Conservation (phyloP, 129 eudicot genomes). For the Smallanthus sonchifolius region DNA sequence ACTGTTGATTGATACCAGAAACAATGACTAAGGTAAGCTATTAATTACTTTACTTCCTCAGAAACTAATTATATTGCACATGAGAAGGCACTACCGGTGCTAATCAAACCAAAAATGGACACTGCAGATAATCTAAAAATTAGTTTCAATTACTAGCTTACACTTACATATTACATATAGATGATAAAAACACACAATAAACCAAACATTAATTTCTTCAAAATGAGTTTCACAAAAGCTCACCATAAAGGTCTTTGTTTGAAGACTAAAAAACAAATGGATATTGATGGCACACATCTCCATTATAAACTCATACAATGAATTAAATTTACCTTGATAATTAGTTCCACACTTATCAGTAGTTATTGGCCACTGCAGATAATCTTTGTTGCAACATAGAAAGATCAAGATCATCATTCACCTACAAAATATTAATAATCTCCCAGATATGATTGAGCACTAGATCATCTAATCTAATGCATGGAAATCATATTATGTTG, state of each 20-base stretch:
- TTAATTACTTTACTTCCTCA: background rate
- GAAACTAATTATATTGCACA: background rate
- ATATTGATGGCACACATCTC: background rate
- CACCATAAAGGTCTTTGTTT: conserved; percentile 3
- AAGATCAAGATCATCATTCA: conserved; percentile 28
- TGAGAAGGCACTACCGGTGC: background rate
- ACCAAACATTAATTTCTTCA: conserved; percentile 5
- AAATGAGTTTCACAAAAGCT: conserved; percentile 3
- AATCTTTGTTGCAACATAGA: conserved; percentile 37
- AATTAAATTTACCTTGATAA: conserved; percentile 15
- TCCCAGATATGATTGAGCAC: background rate
- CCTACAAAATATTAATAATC: conserved; percentile 28
- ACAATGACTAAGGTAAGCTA: background rate
- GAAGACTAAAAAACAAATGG: conserved; percentile 15
- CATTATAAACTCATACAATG: background rate
- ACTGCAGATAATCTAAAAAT: no score
- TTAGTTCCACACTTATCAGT: conserved; percentile 5
- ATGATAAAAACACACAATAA: background rate
- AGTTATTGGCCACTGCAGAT: conserved; percentile 25
- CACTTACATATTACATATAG: background rate
- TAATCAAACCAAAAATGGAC: background rate
- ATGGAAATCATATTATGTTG: conserved; percentile 3
- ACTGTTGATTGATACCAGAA: background rate
- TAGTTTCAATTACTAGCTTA: background rate
- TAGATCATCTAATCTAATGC: background rate